Conservation (phyloP, 805 yeast genomes). For the Diddensiella caesifluorescens region DNA sequence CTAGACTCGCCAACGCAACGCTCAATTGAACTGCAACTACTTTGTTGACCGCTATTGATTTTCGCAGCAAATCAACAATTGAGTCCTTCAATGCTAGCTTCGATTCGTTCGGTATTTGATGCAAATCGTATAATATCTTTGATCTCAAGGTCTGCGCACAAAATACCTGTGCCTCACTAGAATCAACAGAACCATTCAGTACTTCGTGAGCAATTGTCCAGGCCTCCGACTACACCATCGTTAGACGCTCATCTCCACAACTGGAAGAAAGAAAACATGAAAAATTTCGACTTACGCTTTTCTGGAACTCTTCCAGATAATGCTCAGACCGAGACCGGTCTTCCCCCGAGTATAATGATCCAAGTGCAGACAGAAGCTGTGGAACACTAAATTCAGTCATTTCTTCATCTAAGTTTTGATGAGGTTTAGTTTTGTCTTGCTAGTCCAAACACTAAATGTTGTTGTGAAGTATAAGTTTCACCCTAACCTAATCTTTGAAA, state of each 20-base stretch:
- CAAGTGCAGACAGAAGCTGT: slow-evolving; percentile 32
- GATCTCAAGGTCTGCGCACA: slow-evolving; percentile 88
- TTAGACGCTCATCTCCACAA: not conserved
- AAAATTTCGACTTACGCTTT: slow-evolving; percentile 35
- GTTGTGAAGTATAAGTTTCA: too few species aligned
- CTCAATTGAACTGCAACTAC: slow-evolving; percentile 78
- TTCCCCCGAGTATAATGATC: slow-evolving; percentile 42
- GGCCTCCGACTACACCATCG: slow-evolving; percentile 42
- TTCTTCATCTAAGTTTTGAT: slow-evolving; percentile 2
- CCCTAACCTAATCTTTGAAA: too few species aligned
- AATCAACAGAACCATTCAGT: slow-evolving; percentile 34
- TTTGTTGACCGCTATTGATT: slow-evolving; percentile 47
- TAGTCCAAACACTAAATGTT: too few species aligned
- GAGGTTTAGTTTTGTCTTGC: too few species aligned
- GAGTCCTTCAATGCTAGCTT: slow-evolving; percentile 61
- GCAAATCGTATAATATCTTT: slow-evolving; percentile 70
- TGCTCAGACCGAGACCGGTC: slow-evolving; percentile 42
- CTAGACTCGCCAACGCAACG: slow-evolving; percentile 73
- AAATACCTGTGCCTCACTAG: slow-evolving; percentile 65
- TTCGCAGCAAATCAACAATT: slow-evolving; percentile 52
- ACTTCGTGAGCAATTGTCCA: slow-evolving; percentile 68
- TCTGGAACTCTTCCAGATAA: slow-evolving; percentile 76
- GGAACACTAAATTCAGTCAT: slow-evolving; percentile 3
- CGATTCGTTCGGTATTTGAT: slow-evolving; percentile 63
- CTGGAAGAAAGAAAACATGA: not conserved